Conservation (phyloP, 257 asterid species). For the Capsicum rhomboideum region DNA sequence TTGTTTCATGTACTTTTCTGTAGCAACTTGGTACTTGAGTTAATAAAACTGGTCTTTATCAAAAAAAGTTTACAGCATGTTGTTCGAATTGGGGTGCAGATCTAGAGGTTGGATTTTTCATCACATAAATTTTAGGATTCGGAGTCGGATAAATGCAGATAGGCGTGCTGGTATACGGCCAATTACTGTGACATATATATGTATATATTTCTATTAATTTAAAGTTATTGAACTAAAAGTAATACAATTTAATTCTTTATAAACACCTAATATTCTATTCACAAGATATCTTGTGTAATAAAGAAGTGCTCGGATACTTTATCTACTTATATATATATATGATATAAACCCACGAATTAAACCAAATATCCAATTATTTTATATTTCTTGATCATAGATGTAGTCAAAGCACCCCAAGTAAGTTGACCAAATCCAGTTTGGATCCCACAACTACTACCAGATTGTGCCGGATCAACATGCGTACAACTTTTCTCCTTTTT, state of each 20-base stretch:
- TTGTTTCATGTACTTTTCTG: neutral
- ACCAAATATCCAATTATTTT: too few species aligned
- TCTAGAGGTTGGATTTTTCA: neutral
- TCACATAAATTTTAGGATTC: neutral
- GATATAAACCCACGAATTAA: too few species aligned
- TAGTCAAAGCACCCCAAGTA: too few species aligned
- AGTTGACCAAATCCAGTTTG: neutral
- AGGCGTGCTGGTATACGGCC: neutral
- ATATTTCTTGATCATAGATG: too few species aligned
- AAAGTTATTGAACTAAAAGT: neutral
- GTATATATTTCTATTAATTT: neutral
- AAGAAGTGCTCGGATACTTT: neutral
- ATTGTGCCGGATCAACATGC: neutral
- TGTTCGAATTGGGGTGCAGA: neutral
- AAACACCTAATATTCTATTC: neutral
- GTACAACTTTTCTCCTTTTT: neutral
- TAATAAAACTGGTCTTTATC: neutral
- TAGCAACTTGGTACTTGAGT: neutral
- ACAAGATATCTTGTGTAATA: neutral
- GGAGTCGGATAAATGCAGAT: neutral
- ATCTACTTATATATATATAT: too few species aligned
- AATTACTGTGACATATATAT: neutral
- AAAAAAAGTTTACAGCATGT: neutral
- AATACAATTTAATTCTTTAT: neutral
- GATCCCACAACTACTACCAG: neutral